Evolutionary conservation across 2,329 filamentous ascomycete genomes (phyloP), one percentile per base, ranked within the genome.

Genomic region (Gaeumannomyces tritici): DNA sequence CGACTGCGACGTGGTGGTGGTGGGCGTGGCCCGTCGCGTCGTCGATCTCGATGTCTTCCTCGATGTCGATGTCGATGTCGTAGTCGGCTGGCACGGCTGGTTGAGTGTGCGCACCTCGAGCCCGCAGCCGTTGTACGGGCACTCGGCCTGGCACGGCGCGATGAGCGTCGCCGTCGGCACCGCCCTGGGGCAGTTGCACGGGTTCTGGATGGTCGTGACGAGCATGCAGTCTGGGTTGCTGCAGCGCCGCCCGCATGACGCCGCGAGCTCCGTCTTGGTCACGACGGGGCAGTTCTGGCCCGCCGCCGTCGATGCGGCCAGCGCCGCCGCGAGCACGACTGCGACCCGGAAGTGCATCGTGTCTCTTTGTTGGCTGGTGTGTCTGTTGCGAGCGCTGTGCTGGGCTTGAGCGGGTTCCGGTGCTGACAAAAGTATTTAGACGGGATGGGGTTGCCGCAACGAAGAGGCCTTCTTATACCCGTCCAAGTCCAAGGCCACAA

Each of bases 101-200:
- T 60, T 57, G 3, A 59, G 62, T 2, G 69, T 69, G 57, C 65
- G 67, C 65, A 71, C 70, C 51, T 67, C 65, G 61, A 69, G 68
- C 26, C 61, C 64, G 65, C 70, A 72, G 1, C 70, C 70, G n/a
- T 64, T 64, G 63, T 72, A 70, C 12, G 70, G 69, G 57, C 69
- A 71, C 28, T 66, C 66, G 35, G 66, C 69, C 57, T 66, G 66
- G 68, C 70, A 72, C 12, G 70, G 69, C 18, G 65, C 65, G 59
- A 69, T 64, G 55, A 72, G 67, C 2, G 69, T 71, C 11, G 70
- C 69, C 21, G 69, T 71, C 24, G 70, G 69, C 29, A 72, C 62
- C 0, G 65, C 42, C 2, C 66, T 57, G 13, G 70, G 70, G 63
- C 70, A 72, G 56, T 66, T 66, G 64, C 70, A 72, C 0, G 70